These are phyloP conservation scores for Rosa hybrid DNA, from an alignment of 331 rosid genomes.

Conservation along the genomic window DNA sequence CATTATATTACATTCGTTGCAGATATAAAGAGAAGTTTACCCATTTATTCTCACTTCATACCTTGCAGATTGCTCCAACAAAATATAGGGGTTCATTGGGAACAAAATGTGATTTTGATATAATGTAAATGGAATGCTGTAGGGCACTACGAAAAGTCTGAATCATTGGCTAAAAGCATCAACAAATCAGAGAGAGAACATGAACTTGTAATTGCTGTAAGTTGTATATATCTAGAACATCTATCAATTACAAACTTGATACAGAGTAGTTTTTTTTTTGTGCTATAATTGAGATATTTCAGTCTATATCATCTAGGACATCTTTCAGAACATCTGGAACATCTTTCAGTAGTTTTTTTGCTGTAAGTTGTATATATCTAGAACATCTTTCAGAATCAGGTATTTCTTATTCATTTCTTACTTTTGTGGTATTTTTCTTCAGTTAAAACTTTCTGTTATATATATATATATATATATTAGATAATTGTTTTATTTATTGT, in stretches of 20 bases:
- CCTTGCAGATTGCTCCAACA: slow-evolving; percentile 81
- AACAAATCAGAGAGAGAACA: slow-evolving; percentile 80
- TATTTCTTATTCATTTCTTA: no score
- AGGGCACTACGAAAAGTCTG: slow-evolving; percentile 94
- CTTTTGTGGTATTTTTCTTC: no score
- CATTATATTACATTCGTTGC: background rate
- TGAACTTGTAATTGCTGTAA: slow-evolving; percentile 96
- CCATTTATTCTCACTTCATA: slow-evolving; percentile 11
- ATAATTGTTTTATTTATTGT: no score
- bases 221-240: slow-evolving; percentile 33
- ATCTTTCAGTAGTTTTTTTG: no score
- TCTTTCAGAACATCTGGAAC: no score
- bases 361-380: no score
- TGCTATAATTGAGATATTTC: no score
- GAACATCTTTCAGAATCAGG: no score
- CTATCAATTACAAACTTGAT: background rate
- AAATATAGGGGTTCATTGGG: slow-evolving; percentile 88
- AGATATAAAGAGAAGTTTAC: slow-evolving; percentile 8
- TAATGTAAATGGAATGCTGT: slow-evolving; percentile 29
- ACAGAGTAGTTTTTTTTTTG: no score
- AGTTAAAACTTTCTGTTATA: no score
- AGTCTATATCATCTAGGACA: no score
- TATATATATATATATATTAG: no score
- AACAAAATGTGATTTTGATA: slow-evolving; percentile 6
- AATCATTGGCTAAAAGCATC: slow-evolving; percentile 54